A percentile compares a stretch with the other conserved stretches of the same genome.
phyloP scores from a whole-genome alignment of 495 filamentous ascomycete genomes.

The Hypoxylon fuscum region DNA sequence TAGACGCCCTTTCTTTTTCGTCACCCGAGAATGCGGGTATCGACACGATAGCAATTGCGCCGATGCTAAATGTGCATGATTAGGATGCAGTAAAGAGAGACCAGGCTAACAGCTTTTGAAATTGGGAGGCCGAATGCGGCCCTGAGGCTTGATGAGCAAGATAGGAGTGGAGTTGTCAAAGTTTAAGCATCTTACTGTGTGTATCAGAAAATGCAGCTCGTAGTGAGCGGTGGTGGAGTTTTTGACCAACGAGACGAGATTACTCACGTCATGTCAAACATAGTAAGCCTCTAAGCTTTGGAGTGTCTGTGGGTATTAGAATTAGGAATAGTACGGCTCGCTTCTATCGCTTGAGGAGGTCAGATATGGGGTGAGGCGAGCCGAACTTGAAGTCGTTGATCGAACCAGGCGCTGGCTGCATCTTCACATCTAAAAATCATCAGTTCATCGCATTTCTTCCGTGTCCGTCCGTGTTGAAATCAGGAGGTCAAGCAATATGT shows the following conservation, averaged over 20 bases:
- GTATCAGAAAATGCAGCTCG: neutral
- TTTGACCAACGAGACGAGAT: slow-evolving; percentile 2
- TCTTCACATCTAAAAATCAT: slow-evolving; percentile 12
- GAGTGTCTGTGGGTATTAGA: too few species aligned
- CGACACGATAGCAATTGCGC: slow-evolving; percentile 28
- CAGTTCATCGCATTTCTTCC: slow-evolving; percentile 5
- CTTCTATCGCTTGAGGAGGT: neutral
- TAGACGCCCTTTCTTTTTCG: slow-evolving; percentile 33
- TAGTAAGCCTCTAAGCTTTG: slow-evolving; percentile 8
- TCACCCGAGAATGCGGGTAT: slow-evolving; percentile 30
- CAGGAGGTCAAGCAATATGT: slow-evolving; percentile 33
- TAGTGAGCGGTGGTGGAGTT: neutral
- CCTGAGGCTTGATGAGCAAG: slow-evolving; percentile 22
- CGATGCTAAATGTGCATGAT: slow-evolving; percentile 35
- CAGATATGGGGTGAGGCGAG: neutral
- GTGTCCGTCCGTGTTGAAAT: slow-evolving; percentile 14
- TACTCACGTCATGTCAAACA: slow-evolving; percentile 1
- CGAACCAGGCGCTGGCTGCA: slow-evolving; percentile 6
- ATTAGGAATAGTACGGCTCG: too few species aligned
- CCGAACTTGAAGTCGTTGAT: slow-evolving; percentile 5
- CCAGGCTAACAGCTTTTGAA: slow-evolving; percentile 23
- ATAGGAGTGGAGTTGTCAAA: slow-evolving; percentile 23
- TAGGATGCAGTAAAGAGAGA: slow-evolving; percentile 25
- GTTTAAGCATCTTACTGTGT: slow-evolving; percentile 4
- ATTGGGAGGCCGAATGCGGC: slow-evolving; percentile 32